phyloP scores from a whole-genome alignment of 192 early-diverging fungal species.

The Bifiguratus adelaidae region DNA sequence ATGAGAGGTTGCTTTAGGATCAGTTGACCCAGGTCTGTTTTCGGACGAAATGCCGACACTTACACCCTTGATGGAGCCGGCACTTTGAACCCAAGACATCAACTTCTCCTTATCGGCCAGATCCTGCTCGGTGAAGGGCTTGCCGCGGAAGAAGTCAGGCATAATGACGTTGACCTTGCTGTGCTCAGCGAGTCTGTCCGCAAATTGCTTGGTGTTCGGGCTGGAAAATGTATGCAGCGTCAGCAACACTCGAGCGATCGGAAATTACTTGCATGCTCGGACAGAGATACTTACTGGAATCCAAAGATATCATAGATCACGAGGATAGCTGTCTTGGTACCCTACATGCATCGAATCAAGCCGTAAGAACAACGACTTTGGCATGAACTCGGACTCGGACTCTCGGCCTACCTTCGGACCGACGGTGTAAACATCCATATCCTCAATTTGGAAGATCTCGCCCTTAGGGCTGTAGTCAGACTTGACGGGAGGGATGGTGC shows the following conservation, averaged over 20 bases:
- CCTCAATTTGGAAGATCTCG: slow-evolving; percentile 6
- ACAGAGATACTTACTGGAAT: slow-evolving; percentile 19
- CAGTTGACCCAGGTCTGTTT: slow-evolving; percentile 8
- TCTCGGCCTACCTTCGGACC: slow-evolving; percentile 5
- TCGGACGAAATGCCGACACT: not conserved
- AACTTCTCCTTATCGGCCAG: slow-evolving; percentile 24
- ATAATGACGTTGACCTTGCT: slow-evolving; percentile 50
- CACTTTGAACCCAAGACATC: slow-evolving; percentile 16
- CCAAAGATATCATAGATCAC: slow-evolving; percentile 65
- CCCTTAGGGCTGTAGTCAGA: slow-evolving; percentile 16
- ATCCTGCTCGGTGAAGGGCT: slow-evolving; percentile 20
- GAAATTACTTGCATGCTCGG: not conserved
- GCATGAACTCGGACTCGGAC: too few relatives aligned
- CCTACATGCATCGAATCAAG: slow-evolving; percentile 3
- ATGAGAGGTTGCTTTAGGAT: slow-evolving; percentile 3
- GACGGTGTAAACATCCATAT: slow-evolving; percentile 12
- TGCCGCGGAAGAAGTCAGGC: slow-evolving; percentile 53
- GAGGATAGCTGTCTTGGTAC: slow-evolving; percentile 48
- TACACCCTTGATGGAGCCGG: slow-evolving; percentile 7
- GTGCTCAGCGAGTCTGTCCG: slow-evolving; percentile 33
- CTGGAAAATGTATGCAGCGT: slow-evolving; percentile 3
- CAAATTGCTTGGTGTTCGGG: slow-evolving; percentile 52
- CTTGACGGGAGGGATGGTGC: slow-evolving; percentile 9
- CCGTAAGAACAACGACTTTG: not conserved
- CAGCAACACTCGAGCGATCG: not conserved